Evolutionary conservation across 2,329 filamentous ascomycete genomes (phyloP).

Genomic region (Paecilomyces sp.): DNA sequence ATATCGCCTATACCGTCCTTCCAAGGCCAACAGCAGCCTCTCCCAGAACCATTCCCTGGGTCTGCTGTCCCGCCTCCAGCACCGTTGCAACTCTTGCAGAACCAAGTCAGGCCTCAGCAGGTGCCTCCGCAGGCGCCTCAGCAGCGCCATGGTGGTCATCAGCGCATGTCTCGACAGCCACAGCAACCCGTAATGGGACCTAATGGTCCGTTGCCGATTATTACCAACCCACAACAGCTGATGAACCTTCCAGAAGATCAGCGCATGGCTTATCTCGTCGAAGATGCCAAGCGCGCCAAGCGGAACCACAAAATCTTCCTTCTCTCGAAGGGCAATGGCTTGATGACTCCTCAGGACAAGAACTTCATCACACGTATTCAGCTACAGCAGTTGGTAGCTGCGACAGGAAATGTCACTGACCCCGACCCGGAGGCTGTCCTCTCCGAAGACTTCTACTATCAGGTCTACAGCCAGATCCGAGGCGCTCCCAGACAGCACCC

Average conservation of each 20-base stretch:
- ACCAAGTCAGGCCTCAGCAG: conserved; percentile 59
- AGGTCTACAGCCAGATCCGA: conserved; percentile 91
- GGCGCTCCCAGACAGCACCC: conserved; percentile 85
- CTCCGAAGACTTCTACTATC: conserved; percentile 95
- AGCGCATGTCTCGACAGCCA: conserved; percentile 26
- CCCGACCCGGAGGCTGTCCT: conserved; percentile 72
- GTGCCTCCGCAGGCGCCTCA: conserved; percentile 24
- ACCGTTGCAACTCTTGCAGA: conserved; percentile 72
- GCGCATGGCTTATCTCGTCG: conserved; percentile 72
- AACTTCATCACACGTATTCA: conserved; percentile 99
- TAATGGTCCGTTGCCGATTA: conserved; percentile 41
- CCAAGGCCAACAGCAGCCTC: conserved; percentile 30
- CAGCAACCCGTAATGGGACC: conserved; percentile 29
- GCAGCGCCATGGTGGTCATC: conserved; percentile 27
- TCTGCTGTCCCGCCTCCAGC: conserved; percentile 43
- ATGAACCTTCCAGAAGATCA: conserved; percentile 76
- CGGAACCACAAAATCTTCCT: conserved; percentile 97
- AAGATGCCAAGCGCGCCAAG: conserved; percentile 92
- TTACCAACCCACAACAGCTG: conserved; percentile 66
- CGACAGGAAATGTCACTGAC: conserved; percentile 80
- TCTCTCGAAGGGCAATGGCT: conserved; percentile 84
- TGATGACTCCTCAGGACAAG: conserved; percentile 99
- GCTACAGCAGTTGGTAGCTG: conserved; percentile 88
- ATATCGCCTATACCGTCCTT: conserved; percentile 28
- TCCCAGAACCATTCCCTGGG: conserved; percentile 35